Base-by-base conservation (phyloP, 2,329 filamentous ascomycete species). In the Botrytis deweyae region DNA sequence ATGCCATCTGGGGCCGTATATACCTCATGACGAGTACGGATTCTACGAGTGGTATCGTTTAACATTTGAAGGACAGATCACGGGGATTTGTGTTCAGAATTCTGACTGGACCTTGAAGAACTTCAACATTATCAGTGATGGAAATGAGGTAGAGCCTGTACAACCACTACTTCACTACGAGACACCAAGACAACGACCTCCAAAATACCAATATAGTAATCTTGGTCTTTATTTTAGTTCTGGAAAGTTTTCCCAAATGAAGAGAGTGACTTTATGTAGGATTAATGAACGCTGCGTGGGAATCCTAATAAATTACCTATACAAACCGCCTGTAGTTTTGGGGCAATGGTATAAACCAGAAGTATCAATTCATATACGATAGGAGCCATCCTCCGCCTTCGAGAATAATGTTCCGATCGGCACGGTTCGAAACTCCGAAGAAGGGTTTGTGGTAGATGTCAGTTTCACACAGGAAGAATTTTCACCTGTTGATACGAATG, bases 201-300 rank as follows among this genome's bases (percentile, higher is more conserved):
- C 7, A 3, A 36, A 6, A 0, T 38, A 38, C 10, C 20, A 8
- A 25, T 16, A 7, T 18, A 3, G 1, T 4, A 3, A 62, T 3
- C 16, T 14, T 25, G 59, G n/a, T 62, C 10, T 62, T 62, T 62
- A 62, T 62, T 62, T 62, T 2, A 62, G 33, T 14, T 36, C 6
- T 38, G 20, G 10, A n/a, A 62, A 40, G 22, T 16, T 62, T 2
- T 36, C 7, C 0, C 20, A 38, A 40, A 62, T 62, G 36, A 40
- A 62, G 22, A 38, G 6, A 22, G 59, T 8, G 10, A 62, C 33
- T 62, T 14, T 8, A 25, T 61, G 58, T 38, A 38, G 10, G 59
- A 62, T 62, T 4, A 10, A 38, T 38, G 22, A 38, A 14, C 33
- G 33, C 22, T 62, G 33, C 22, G 5, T 38, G 33, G 59, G 59